A percentile compares a stretch with the other conserved stretches of the same genome.
Conservation (phyloP, 2,329 filamentous ascomycete genomes). For the Fusarium chaquense region DNA sequence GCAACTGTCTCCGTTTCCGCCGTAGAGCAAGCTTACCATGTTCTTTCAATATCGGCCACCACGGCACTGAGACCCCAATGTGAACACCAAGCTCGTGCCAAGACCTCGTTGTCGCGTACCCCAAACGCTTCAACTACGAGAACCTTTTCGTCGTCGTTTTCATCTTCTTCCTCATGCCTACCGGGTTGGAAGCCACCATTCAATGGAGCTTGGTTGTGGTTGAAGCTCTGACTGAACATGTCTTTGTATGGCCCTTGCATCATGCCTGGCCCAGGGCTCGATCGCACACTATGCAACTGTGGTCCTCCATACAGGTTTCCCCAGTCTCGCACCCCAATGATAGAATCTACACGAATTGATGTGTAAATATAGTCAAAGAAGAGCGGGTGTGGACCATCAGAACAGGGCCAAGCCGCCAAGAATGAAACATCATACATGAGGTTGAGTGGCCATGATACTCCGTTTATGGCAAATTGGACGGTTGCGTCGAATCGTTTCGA, state of each 20-base stretch:
- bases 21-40: slow-evolving; percentile 65
- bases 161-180: slow-evolving; percentile 51
- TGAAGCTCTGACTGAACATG: slow-evolving; percentile 44
- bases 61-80: slow-evolving; percentile 80
- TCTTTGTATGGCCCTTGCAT: slow-evolving; percentile 46
- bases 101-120: slow-evolving; percentile 79
- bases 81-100: slow-evolving; percentile 81
- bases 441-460: slow-evolving; percentile 71
- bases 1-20: neutral
- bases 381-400: slow-evolving; percentile 73
- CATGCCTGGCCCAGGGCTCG: slow-evolving; percentile 52
- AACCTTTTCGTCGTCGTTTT: slow-evolving; percentile 72
- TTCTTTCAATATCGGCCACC: slow-evolving; percentile 75
- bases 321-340: slow-evolving; percentile 76
- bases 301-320: slow-evolving; percentile 58
- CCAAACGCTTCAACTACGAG: slow-evolving; percentile 80
- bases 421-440: slow-evolving; percentile 75
- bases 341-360: slow-evolving; percentile 70
- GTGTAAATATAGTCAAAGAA: slow-evolving; percentile 78
- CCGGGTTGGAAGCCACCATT: slow-evolving; percentile 32
- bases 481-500: slow-evolving; percentile 70
- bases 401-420: slow-evolving; percentile 73
- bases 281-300: slow-evolving; percentile 50
- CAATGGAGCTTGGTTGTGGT: slow-evolving; percentile 27
- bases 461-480: slow-evolving; percentile 73